These are phyloP conservation scores for Fusarium falciforme DNA, from an alignment of 2,329 filamentous ascomycete species.

Conservation along the genomic window DNA sequence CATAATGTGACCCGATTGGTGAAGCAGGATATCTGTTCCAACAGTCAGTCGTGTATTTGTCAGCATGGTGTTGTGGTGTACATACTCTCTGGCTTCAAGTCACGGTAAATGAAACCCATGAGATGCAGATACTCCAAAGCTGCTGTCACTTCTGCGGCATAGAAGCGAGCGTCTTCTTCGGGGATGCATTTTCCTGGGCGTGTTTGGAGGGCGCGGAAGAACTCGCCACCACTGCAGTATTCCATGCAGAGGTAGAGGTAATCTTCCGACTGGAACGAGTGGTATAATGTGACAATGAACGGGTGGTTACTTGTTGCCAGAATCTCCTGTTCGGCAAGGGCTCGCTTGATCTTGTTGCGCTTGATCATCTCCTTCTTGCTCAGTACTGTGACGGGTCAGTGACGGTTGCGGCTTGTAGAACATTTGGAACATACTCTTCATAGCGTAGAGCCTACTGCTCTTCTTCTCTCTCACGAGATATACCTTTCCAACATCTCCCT, in stretches of 20 bases:
- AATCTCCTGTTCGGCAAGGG: constrained; percentile 97
- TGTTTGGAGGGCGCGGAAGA: constrained; percentile 96
- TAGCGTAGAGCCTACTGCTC: constrained; percentile 92
- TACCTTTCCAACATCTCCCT: constrained; percentile 98
- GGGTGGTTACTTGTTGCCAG: constrained; percentile 98
- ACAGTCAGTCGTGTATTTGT: constrained; percentile 14
- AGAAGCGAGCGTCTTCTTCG: constrained; percentile 96
- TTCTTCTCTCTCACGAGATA: constrained; percentile 99
- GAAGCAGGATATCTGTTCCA: constrained; percentile 85
- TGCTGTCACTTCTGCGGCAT: constrained; percentile 96
- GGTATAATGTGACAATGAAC: constrained; percentile 98
- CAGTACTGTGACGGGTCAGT: constrained; percentile 73
- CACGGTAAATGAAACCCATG: constrained; percentile 99
- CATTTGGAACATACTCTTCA: constrained; percentile 80
- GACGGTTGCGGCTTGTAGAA: neutral
- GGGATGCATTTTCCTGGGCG: constrained; percentile 96
- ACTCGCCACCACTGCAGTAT: constrained; percentile 98
- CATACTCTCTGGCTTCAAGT: constrained; percentile 95
- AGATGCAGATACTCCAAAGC: constrained; percentile 96
- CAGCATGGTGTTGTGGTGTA: constrained; percentile 7
- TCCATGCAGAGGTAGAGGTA: constrained; percentile 99
- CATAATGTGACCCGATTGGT: constrained; percentile 99
- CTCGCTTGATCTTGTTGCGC: constrained; percentile 99
- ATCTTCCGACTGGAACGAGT: constrained; percentile 99
- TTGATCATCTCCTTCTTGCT: constrained; percentile 99